Base-by-base conservation (phyloP, 176 grass and related monocot genomes). In the Eragrostis curvula region DNA sequence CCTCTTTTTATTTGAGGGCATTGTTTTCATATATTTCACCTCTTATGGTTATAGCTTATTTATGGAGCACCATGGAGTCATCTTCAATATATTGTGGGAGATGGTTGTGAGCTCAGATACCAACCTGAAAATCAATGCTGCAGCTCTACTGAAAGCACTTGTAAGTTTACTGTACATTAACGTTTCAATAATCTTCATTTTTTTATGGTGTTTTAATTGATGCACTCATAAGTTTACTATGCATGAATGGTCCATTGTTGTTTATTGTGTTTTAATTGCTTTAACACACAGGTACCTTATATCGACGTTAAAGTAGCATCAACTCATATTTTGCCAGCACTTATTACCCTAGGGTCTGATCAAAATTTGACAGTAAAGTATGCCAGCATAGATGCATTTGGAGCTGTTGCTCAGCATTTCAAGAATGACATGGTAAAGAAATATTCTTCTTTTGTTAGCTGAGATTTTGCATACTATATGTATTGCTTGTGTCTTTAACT, bases 41-140 rank as follows among this genome's bases (percentile, higher is more conserved):
- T 74, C 50, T 58, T 80, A 68, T 79, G 66, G 41, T 87, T 79
- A 71, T 82, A 98, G 93, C 86, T 93, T 86, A 88, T 98, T 98
- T 82, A 76, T 83, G 65, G 90, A 95, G 87, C 93, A 98, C 84
- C 96, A 95, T 86, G 87, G 79, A 61, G 81, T 78, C 18, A 77
- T 98, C 66, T 98, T 98, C 80, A 93, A 88, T 84, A 91, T 93
- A 67, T 77, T 95, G 60, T 98, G 96, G 96, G 96, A 98, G 90
- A 95, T 98, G 96, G 96, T 98, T 69, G 93, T 93, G 80, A 98
- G 85, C 65, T 92, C 88, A 32, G 85, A 93, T 84, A 81, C 80
- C 68, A 86, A 89, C 68, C 72, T 95, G 73, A 95, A 95, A 82
- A 91, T 80, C 51, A 98, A 91, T 85, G 96, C 92, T 71, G 92